phyloP scores from a whole-genome alignment of 2,329 filamentous ascomycete genomes.

The Fusarium keratoplasticum region DNA sequence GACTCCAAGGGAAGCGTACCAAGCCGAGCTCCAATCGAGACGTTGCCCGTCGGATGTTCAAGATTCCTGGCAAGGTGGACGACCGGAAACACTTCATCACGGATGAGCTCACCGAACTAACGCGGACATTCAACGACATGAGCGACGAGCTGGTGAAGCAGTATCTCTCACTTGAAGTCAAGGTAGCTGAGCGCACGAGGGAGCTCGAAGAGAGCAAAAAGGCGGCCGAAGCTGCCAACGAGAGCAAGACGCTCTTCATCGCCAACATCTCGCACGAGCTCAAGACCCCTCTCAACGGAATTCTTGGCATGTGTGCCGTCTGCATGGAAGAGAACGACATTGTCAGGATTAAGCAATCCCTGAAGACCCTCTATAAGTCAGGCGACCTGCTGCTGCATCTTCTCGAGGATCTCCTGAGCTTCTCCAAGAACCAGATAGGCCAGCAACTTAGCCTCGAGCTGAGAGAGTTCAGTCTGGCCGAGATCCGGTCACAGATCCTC shows the following conservation, averaged over 20 bases:
- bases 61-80: conserved; percentile 85
- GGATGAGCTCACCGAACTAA: conserved; percentile 88
- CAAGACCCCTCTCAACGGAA: conserved; percentile 95
- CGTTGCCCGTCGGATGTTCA: conserved; percentile 70
- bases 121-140: conserved; percentile 92
- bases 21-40: conserved; percentile 51
- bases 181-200: conserved; percentile 83
- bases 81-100: conserved; percentile 80
- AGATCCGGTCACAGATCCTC: conserved; percentile 83
- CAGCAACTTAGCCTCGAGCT: conserved; percentile 85
- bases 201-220: conserved; percentile 92
- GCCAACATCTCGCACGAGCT: conserved; percentile 91
- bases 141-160: conserved; percentile 89
- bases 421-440: conserved; percentile 95
- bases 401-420: conserved; percentile 88
- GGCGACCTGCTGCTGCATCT: conserved; percentile 85
- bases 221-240: conserved; percentile 92
- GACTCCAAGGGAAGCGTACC: conserved; percentile 49
- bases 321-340: conserved; percentile 93
- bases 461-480: conserved; percentile 85
- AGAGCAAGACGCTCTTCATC: conserved; percentile 97
- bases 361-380: conserved; percentile 84
- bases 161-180: conserved; percentile 85
- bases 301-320: conserved; percentile 92
- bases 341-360: conserved; percentile 79